Base-by-base conservation (phyloP, 2,329 filamentous ascomycete genomes). In the Monosporascus sp. region DNA sequence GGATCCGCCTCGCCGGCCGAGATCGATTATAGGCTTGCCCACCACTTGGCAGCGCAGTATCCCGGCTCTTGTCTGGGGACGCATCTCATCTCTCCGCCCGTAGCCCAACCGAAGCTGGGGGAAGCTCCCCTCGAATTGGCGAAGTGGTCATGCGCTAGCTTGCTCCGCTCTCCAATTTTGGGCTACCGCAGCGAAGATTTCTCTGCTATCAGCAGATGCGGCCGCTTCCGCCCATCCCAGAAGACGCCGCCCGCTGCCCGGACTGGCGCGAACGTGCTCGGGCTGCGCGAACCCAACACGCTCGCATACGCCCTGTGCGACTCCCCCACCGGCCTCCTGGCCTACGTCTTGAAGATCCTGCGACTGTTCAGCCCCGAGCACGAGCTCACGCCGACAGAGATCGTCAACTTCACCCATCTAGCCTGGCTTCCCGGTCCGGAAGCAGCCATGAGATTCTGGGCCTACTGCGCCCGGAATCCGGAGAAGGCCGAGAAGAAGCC, bases 371-470 rank as follows among this genome's bases (percentile, higher is more conserved):
- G 69, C 3, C 71, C 74, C 0, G 65, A 57, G 5, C 69, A 72
- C 52, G 68, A 71, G 17, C 72, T 82, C 49, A 72, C 73, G 2
- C 70, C 73, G 3, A 70, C 73, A 15, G 81, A 87, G 51, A 72
- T 88, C 24, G 73, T 88, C 54, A 82, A 81, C 18, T 72, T 85
- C 60, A 78, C 82, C 1, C 78, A 82, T 64, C 69, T 87, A 27
- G 79, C 83, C 22, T 88, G 85, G 86, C 67, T 88, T 1, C 84
- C 85, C 0, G 85, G 85, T 0, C 83, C 83, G 0, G 85, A 88
- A 61, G 77, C 77, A 2, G 77, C 77, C 3, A 67, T 86, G 59
- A 72, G 83, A 25, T 86, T 78, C 52, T 82, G 77, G 79, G 73
- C 78, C 7, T 66, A 74, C 37, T 77, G 74, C 39, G 66, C 68